These are phyloP conservation scores for Gracilaria gracilis DNA, from an alignment of 23 red algal species.

Conservation along the genomic window DNA sequence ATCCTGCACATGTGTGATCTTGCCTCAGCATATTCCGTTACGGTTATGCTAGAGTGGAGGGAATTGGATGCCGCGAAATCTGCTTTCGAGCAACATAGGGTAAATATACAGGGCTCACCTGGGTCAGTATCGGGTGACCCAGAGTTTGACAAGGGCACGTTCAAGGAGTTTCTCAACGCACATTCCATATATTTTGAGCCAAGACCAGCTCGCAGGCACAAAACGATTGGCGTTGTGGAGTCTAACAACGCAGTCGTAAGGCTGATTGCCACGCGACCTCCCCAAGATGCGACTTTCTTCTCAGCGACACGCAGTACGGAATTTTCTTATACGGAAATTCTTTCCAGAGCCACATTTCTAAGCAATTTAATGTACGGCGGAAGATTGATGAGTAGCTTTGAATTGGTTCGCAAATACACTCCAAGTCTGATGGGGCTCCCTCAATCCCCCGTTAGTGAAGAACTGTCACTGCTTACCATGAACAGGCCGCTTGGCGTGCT, in stretches of 20 bases:
- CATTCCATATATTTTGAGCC: background rate
- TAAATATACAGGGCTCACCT: too few species aligned
- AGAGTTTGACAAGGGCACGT: slow-evolving; percentile 31
- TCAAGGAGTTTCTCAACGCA: slow-evolving; percentile 9
- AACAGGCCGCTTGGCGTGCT: too few species aligned
- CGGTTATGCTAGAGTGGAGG: background rate
- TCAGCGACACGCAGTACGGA: background rate
- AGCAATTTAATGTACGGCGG: slow-evolving; percentile 40
- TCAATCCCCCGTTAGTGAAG: background rate
- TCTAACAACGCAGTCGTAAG: slow-evolving; percentile 35
- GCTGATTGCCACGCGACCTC: too few species aligned
- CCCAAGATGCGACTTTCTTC: slow-evolving; percentile 37
- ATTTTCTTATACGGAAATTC: slow-evolving; percentile 6
- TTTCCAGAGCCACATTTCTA: slow-evolving; percentile 20
- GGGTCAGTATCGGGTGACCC: slow-evolving; percentile 17
- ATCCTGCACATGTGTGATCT: slow-evolving; percentile 36
- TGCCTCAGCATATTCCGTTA: background rate
- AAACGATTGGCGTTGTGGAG: slow-evolving; percentile 38
- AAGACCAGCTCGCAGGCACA: slow-evolving; percentile 35
- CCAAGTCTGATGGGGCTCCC: slow-evolving; percentile 19
- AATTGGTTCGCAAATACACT: slow-evolving; percentile 18
- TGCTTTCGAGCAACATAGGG: slow-evolving; percentile 5
- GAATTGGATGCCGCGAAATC: background rate
- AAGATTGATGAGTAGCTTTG: slow-evolving; percentile 16
- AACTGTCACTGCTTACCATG: background rate